Evolutionary conservation across 176 grass and related monocot genomes (phyloP).

Genomic region (Themeda triandra): DNA sequence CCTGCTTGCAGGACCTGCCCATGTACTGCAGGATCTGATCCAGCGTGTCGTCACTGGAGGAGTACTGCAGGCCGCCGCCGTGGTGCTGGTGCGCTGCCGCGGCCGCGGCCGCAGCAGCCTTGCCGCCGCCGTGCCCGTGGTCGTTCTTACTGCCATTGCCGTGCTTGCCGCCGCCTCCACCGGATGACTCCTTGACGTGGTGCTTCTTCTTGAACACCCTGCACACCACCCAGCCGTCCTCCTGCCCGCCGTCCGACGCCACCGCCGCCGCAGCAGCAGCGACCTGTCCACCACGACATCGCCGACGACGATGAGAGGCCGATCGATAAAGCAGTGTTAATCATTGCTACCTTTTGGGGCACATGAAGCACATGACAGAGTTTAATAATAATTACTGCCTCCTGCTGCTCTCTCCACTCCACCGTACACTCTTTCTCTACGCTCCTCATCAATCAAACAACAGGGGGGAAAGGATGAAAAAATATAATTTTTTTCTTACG

Average conservation of each 20-base stretch:
- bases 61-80: constrained; percentile 30
- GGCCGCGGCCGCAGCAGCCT: not conserved
- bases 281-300: constrained; percentile 20
- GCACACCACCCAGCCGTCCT: constrained; percentile 98
- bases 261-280: not conserved
- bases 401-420: not conserved
- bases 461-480: not conserved
- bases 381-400: constrained; percentile 33
- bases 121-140: constrained; percentile 24
- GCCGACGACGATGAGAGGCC: not conserved
- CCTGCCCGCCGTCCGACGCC: constrained; percentile 57
- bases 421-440: not conserved
- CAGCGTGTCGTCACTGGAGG: constrained; percentile 64
- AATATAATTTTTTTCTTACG: not conserved
- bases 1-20: constrained; percentile 88
- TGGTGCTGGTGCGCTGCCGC: not conserved
- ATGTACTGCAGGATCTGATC: constrained; percentile 95
- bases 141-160: not conserved
- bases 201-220: constrained; percentile 99
- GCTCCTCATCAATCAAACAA: not conserved
- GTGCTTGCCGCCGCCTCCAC: constrained; percentile 39
- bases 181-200: constrained; percentile 56
- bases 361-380: constrained; percentile 57
- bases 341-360: constrained; percentile 49
- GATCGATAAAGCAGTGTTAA: constrained; percentile 20